phyloP scores from a whole-genome alignment of 768 basidiomycete species.

The Trametes meyenii region DNA sequence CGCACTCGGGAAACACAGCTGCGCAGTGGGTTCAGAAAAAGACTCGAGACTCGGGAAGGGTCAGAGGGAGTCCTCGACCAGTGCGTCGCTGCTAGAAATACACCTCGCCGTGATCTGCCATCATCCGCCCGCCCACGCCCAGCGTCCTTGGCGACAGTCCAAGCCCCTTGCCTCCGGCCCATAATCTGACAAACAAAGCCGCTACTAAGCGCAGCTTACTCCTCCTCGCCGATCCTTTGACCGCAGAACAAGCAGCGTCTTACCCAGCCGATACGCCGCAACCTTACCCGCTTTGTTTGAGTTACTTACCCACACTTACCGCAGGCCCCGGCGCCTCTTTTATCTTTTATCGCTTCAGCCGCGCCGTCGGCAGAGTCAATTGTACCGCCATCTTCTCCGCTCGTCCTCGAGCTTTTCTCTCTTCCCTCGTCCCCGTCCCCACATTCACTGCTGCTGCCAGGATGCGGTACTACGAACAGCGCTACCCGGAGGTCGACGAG shows the following conservation, averaged over 20 bases:
- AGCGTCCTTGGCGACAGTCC: slow-evolving; percentile 1
- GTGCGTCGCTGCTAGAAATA: too few relatives aligned
- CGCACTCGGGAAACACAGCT: too few relatives aligned
- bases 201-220: neutral
- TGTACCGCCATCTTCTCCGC: slow-evolving; percentile 10
- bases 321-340: neutral
- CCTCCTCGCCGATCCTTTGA: neutral
- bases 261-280: too few relatives aligned
- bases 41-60: too few relatives aligned
- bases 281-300: neutral
- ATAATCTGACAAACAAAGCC: neutral
- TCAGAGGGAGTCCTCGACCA: too few relatives aligned
- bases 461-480: slow-evolving; percentile 93
- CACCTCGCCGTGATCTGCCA: neutral
- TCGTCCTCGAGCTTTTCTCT: neutral
- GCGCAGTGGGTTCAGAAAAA: neutral
- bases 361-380: slow-evolving; percentile 4
- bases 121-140: neutral
- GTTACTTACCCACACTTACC: neutral
- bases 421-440: neutral
- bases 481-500: slow-evolving; percentile 95
- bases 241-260: too few relatives aligned
- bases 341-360: slow-evolving; percentile 14
- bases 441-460: slow-evolving; percentile 10
- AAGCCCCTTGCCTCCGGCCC: neutral